Evolutionary conservation across 176 grass and related monocot species (phyloP).

Genomic region (Bolboschoenus planiculmis): DNA sequence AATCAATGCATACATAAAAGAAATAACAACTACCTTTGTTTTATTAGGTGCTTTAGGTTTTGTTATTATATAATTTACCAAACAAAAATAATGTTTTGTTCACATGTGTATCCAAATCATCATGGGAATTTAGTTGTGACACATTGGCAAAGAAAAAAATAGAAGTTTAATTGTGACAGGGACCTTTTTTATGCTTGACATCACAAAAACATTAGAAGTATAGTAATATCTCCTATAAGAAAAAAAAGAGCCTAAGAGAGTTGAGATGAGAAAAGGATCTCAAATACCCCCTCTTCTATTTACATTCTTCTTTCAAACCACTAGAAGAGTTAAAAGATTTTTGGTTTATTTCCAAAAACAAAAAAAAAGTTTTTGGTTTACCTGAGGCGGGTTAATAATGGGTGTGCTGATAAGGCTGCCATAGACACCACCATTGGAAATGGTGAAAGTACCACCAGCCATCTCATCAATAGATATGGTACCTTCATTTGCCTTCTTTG

Average conservation of each 20-base stretch:
- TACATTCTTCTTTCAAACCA: background rate
- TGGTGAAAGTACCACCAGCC: conserved; percentile 81
- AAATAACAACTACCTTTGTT: background rate
- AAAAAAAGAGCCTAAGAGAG: background rate
- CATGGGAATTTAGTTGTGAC: background rate
- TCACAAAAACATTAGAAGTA: background rate
- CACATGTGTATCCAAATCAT: background rate
- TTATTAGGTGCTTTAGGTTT: background rate
- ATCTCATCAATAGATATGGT: conserved; percentile 83
- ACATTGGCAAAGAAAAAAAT: background rate
- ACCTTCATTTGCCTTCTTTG: conserved; percentile 68
- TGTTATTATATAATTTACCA: background rate
- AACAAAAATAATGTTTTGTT: background rate
- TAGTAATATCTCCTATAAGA: background rate
- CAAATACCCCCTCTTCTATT: background rate
- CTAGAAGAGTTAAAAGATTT: background rate
- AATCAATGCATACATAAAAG: background rate
- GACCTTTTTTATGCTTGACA: too few relatives aligned
- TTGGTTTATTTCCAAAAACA: too few relatives aligned
- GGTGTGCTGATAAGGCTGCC: conserved; percentile 83
- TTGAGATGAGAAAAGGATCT: background rate
- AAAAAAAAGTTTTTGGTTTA: conserved; percentile 11
- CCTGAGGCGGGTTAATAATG: conserved; percentile 81
- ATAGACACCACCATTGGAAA: conserved; percentile 79
- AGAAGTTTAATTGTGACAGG: too few relatives aligned